Base-by-base conservation (phyloP, 1,139 yeast genomes). In the Nadsonia starkeyi-henricii region DNA sequence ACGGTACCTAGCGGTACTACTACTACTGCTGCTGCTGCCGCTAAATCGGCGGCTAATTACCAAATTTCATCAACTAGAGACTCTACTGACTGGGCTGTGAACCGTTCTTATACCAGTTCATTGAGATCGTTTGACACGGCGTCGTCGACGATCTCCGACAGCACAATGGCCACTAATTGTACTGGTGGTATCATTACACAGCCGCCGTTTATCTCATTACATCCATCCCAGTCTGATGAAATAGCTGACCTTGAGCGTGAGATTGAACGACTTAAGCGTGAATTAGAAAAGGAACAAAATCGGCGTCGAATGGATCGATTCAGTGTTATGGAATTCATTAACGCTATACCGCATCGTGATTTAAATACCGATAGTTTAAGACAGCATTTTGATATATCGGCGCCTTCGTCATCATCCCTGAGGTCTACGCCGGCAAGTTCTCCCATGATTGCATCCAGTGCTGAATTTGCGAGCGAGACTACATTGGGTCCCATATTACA, bases 221-320 rank as follows among this genome's bases (percentile, higher is more conserved):
- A 5, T 5, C 9, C 28, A 5, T 23, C 28, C 8, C 28, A 23
- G 9, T 9, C 28, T 23, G 5, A 9, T 23, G 28, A 23, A 5
- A 23, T 23, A 5, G 9, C 28, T 23, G 28, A 23, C 28, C 28
- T 23, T 9, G 28, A 23, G 28, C 46, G 39, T 21, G 43, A 45
- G 18, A 20, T 36, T 36, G 46, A 45, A 37, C 30, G 43, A 7
- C 46, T 41, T n/a, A 42, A 37, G 20, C 39, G 46, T 7, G 33
- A 36, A 9, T 5, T 20, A 3, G 46, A 45, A 19, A 18, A 21
- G 20, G 46, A 45, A n/a, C 33, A 37, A 8, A 12, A 37, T 17
- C 5, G 17, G 12, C 43, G 41, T 41, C 43, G 39, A 8, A 19
- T 45, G 20, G 30, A 18, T 17, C 21, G 20, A 36, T 19, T 45